These are phyloP conservation scores for Carex pumila DNA, from an alignment of 176 grass and related monocot species.

Conservation along the genomic window DNA sequence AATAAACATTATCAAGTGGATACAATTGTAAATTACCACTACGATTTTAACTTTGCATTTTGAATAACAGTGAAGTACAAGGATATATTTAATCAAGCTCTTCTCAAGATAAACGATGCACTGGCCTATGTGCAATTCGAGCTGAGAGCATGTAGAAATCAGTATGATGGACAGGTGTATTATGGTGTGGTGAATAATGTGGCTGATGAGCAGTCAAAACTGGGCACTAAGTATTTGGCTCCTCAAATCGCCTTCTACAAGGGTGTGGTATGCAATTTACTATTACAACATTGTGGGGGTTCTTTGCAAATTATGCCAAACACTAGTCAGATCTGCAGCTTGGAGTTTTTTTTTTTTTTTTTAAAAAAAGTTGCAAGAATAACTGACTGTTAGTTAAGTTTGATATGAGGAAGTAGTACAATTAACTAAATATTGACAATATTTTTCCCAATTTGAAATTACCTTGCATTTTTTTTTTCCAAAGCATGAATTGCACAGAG, in stretches of 20 bases:
- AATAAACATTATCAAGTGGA: not conserved
- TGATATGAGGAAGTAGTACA: too few relatives aligned
- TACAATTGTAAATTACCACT: not conserved
- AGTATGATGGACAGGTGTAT: constrained; percentile 66
- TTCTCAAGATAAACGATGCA: constrained; percentile 75
- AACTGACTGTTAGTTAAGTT: too few relatives aligned
- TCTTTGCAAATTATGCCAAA: not conserved
- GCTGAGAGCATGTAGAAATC: constrained; percentile 76
- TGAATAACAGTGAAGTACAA: constrained; percentile 36
- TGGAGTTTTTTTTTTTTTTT: too few relatives aligned
- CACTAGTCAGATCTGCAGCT: too few relatives aligned
- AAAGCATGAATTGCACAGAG: too few relatives aligned
- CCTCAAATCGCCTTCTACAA: constrained; percentile 92
- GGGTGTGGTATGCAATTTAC: constrained; percentile 51
- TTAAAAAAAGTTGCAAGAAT: too few relatives aligned
- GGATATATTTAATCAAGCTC: constrained; percentile 50
- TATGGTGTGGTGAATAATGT: constrained; percentile 86
- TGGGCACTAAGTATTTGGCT: constrained; percentile 75
- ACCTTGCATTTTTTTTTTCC: too few relatives aligned
- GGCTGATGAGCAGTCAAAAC: constrained; percentile 67
- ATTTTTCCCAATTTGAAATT: too few relatives aligned
- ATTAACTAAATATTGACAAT: too few relatives aligned
- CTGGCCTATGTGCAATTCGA: constrained; percentile 69
- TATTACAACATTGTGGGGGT: not conserved
- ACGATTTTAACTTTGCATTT: not conserved